Base-by-base conservation (phyloP, 1,284 basidiomycete genomes). In the Ustilago vetiveriae region DNA sequence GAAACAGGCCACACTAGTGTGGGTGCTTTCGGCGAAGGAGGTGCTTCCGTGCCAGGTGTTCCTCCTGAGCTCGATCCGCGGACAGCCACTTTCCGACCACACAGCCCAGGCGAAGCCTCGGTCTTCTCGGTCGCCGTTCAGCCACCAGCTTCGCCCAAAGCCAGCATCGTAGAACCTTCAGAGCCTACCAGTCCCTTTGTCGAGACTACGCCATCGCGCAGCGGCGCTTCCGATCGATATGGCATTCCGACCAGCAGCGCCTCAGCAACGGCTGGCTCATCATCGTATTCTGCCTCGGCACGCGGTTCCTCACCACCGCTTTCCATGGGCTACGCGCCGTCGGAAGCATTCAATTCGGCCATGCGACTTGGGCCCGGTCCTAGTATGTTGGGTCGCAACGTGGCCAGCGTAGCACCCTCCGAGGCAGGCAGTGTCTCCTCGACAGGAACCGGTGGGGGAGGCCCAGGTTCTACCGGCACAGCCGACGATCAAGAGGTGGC, bases 111-210 rank as follows among this genome's bases (percentile, higher is more conserved):
- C 37, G 75, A 75, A 10, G 78, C 76, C 3, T 81, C 79, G 9
- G 75, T 81, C 23, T 75, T 78, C 40, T 78, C 76, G 4, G 74
- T 81, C 6, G 79, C 78, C 5, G 79, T 80, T 2, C 78, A 81
- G 33, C 76, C 79, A 6, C 75, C 75, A 19, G 78, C 68, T 11
- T 77, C 79, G 14, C 79, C 79, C 5, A 74, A 77, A 52, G 60
- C 72, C 5, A 58, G 57, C 30, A 65, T 68, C 21, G 16, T 74
- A 9, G 65, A 68, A 35, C 44, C 47, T 10, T 58, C 57, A 7
- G 73, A 74, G 32, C 69, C 60, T 4, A 39, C 59, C 21, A 68
- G 55, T 32, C 68, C 63, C 2, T 57, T 57, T 29, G 41, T 65
- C 27, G 65, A 70, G 30, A 30, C 53, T 19, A 38, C 49, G 13